Evolutionary conservation across 805 yeast genomes (phyloP).

Genomic region (Metschnikowia drakensbergensis): DNA sequence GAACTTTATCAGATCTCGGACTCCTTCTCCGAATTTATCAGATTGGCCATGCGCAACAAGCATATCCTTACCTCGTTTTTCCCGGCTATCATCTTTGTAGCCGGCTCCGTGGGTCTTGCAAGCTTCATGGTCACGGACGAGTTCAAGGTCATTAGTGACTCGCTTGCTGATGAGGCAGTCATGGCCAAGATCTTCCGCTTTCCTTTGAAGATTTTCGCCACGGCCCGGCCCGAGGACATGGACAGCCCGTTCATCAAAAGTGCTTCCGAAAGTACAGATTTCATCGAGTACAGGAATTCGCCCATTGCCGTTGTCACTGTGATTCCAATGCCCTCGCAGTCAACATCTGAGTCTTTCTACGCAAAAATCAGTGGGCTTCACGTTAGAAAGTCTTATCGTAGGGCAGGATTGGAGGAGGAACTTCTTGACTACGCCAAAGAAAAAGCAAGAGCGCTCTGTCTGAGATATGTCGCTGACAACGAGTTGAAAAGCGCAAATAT

Average conservation of each 20-base stretch:
- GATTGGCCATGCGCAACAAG: conserved; percentile 20
- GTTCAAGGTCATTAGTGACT: conserved; percentile 37
- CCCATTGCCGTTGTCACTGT: conserved; percentile 65
- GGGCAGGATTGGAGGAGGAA: conserved; percentile 61
- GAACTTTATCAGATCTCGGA: conserved; percentile 33
- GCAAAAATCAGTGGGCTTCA: conserved; percentile 57
- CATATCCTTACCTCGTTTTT: conserved; percentile 25
- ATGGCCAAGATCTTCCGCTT: conserved; percentile 44
- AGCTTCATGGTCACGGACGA: conserved; percentile 43
- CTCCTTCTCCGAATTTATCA: conserved; percentile 26
- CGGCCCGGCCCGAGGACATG: conserved; percentile 20
- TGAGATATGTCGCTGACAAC: conserved; percentile 21
- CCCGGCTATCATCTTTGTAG: conserved; percentile 38
- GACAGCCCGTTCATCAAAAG: conserved; percentile 26
- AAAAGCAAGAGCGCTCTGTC: conserved; percentile 42
- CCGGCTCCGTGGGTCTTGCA: conserved; percentile 38
- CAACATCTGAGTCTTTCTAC: conserved; percentile 38
- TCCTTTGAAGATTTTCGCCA: conserved; percentile 48
- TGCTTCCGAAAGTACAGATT: conserved; percentile 46
- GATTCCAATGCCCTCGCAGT: conserved; percentile 36
- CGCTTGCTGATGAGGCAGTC: conserved; percentile 23
- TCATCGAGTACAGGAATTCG: conserved; percentile 60
- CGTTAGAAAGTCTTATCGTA: conserved; percentile 63
- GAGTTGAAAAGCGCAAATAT: conserved; percentile 22
- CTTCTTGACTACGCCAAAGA: conserved; percentile 57